phyloP scores from a whole-genome alignment of 768 basidiomycete genomes.

The Hygrophoropsis aurantiaca region DNA sequence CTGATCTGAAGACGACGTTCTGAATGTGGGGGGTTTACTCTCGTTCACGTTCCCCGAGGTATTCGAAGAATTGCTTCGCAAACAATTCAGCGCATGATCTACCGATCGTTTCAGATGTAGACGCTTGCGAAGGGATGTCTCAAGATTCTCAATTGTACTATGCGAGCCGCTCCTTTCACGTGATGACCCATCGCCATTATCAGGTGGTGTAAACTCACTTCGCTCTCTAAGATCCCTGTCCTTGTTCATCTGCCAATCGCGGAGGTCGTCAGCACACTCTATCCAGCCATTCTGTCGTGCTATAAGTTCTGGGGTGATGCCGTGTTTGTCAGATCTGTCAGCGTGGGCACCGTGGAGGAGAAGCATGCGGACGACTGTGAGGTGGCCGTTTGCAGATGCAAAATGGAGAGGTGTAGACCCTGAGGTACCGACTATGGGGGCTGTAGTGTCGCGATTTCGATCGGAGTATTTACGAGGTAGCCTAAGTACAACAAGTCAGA shows the following conservation, averaged over 20 bases:
- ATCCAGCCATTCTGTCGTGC: conserved; percentile 80
- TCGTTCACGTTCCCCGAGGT: conserved; percentile 27
- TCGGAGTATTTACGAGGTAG: conserved; percentile 76
- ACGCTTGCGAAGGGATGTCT: conserved; percentile 39
- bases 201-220: conserved; percentile 29
- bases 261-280: conserved; percentile 72
- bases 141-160: conserved; percentile 29
- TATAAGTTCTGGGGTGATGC: conserved; percentile 81
- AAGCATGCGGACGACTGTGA: conserved; percentile 71
- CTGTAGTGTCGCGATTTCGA: conserved; percentile 60
- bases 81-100: conserved; percentile 65
- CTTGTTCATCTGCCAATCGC: conserved; percentile 64
- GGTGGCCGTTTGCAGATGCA: conserved; percentile 93
- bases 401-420: conserved; percentile 96
- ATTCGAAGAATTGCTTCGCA: conserved; percentile 34
- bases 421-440: conserved; percentile 76
- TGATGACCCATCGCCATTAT: conserved; percentile 10
- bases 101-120: conserved; percentile 77
- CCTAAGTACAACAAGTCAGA: conserved; percentile 34
- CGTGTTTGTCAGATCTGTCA: conserved; percentile 85
- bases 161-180: conserved; percentile 19
- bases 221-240: conserved; percentile 62
- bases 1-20: conserved; percentile 13
- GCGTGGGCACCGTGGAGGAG: conserved; percentile 84
- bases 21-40: conserved; percentile 13